Conservation (phyloP, 768 basidiomycete species). For the Termitomyces sp. region DNA sequence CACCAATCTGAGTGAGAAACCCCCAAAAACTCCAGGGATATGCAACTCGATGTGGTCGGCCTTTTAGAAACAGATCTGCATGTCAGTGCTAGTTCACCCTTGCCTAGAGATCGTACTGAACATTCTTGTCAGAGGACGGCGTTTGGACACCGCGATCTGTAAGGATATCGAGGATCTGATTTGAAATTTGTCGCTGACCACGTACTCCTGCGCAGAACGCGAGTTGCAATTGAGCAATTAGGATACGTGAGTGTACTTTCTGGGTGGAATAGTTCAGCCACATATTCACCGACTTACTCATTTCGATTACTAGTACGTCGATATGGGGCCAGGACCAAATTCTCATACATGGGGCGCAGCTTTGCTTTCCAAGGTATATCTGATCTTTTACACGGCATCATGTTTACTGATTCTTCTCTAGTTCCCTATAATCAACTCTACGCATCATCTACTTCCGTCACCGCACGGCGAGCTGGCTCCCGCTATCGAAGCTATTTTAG, state of each 20-base stretch:
- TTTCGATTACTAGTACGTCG: slow-evolving; percentile 60
- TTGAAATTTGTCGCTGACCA: background rate
- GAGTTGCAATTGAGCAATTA: slow-evolving; percentile 71
- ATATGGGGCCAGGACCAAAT: slow-evolving; percentile 86
- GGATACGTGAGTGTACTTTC: slow-evolving; percentile 61
- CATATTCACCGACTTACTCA: slow-evolving; percentile 1
- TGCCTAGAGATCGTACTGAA: background rate
- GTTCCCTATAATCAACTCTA: slow-evolving; percentile 87
- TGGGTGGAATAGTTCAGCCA: background rate
- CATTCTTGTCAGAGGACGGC: slow-evolving; percentile 28
- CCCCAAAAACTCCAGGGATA: slow-evolving; percentile 66
- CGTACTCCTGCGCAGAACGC: slow-evolving; percentile 46
- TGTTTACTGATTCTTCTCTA: slow-evolving; percentile 21
- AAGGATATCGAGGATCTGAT: slow-evolving; percentile 9
- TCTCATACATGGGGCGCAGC: slow-evolving; percentile 88
- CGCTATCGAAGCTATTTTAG: slow-evolving; percentile 82
- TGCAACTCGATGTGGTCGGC: slow-evolving; percentile 84
- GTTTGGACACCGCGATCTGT: slow-evolving; percentile 87
- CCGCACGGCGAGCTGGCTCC: slow-evolving; percentile 85
- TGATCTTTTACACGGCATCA: background rate
- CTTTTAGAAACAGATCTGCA: slow-evolving; percentile 84
- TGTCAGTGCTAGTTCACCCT: slow-evolving; percentile 39
- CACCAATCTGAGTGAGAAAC: background rate
- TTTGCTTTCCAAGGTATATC: slow-evolving; percentile 67
- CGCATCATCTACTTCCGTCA: slow-evolving; percentile 84